These are phyloP conservation scores for Spergularia marina DNA, from an alignment of 148 eudicot species.

Conservation along the genomic window DNA sequence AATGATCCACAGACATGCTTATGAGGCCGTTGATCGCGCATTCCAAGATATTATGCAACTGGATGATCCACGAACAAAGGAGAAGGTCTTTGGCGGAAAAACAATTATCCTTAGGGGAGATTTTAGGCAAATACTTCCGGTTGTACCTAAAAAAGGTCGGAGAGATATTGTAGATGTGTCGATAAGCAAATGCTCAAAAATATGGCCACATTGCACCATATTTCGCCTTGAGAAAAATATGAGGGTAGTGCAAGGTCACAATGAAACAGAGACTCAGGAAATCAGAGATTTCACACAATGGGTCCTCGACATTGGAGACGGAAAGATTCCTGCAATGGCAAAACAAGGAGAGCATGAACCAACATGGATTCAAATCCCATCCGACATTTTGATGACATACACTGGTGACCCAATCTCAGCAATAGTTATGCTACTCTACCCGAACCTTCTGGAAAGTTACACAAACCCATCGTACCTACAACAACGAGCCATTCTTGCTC, in stretches of 20 bases:
- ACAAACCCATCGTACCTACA: neutral
- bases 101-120: slow-evolving; percentile 4
- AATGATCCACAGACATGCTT: slow-evolving; percentile 14
- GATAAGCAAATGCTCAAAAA: neutral
- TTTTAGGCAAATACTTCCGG: neutral
- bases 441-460: neutral
- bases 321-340: neutral
- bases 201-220: neutral
- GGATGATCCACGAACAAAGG: neutral
- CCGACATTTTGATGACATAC: neutral
- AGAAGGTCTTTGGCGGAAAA: slow-evolving; percentile 3
- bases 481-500: slow-evolving; percentile 17
- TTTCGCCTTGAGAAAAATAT: neutral
- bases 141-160: neutral
- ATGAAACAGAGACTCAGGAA: too few relatives aligned
- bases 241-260: neutral
- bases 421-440: neutral
- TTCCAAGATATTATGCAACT: slow-evolving; percentile 1
- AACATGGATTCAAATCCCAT: slow-evolving; percentile 6
- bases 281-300: slow-evolving; percentile 3
- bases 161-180: neutral
- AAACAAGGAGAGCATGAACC: slow-evolving; percentile 1
- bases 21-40: slow-evolving; percentile 3
- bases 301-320: slow-evolving; percentile 3
- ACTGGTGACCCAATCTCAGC: neutral